phyloP scores from a whole-genome alignment of 192 early-diverging fungal species.

The Coemansia sp. region DNA sequence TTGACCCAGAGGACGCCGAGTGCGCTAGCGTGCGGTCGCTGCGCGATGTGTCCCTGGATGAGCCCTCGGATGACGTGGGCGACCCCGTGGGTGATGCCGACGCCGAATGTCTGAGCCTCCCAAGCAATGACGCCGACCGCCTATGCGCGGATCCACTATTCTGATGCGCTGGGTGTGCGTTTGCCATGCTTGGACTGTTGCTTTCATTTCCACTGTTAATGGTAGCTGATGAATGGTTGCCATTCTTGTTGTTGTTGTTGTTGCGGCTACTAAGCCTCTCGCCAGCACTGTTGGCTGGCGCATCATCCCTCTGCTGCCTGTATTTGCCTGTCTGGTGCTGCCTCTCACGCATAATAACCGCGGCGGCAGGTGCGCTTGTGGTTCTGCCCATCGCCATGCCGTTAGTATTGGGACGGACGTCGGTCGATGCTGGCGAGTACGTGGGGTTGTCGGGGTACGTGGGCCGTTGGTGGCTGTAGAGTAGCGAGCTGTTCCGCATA shows the following conservation, averaged over 20 bases:
- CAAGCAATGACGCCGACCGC: slow-evolving; percentile 30
- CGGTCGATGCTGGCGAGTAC: background rate
- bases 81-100: slow-evolving; percentile 31
- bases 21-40: slow-evolving; percentile 48
- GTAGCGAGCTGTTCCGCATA: slow-evolving; percentile 11
- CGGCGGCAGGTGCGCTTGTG: background rate
- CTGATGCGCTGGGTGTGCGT: background rate
- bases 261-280: background rate
- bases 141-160: slow-evolving; percentile 9
- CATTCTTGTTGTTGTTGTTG: background rate
- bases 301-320: background rate
- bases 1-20: slow-evolving; percentile 33
- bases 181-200: background rate
- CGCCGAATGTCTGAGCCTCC: slow-evolving; percentile 19
- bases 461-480: slow-evolving; percentile 3
- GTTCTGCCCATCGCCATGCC: background rate
- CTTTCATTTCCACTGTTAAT: background rate
- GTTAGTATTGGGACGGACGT: background rate
- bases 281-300: background rate
- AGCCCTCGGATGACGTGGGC: slow-evolving; percentile 44
- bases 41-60: slow-evolving; percentile 30
- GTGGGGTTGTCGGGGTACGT: background rate
- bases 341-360: background rate
- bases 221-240: background rate
- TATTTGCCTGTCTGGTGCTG: background rate